Evolutionary conservation across 2,329 filamentous ascomycete species (phyloP).

Genomic region (Ampelomyces quisqualis): DNA sequence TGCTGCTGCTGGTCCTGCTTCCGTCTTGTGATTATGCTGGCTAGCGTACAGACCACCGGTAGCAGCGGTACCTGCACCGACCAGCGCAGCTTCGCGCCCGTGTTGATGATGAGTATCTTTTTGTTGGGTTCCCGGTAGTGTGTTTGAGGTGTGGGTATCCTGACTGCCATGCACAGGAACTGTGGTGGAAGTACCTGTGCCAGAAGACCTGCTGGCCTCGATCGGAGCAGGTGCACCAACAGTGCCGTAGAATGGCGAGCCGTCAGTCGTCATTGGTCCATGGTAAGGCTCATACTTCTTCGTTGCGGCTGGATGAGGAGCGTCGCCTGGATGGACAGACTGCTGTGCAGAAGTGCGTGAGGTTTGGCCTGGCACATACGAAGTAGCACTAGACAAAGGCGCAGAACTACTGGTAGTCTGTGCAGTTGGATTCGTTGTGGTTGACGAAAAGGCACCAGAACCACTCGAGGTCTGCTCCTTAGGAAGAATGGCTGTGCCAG

Average conservation of each 20-base stretch:
- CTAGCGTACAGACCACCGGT: constrained; percentile 19
- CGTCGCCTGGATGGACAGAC: neutral
- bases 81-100: constrained; percentile 23
- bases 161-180: too few relatives aligned
- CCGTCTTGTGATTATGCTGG: constrained; percentile 17
- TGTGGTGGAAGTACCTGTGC: too few relatives aligned
- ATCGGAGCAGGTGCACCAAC: constrained; percentile 12
- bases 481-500: constrained; percentile 7
- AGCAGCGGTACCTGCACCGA: constrained; percentile 18
- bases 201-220: neutral
- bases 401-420: constrained; percentile 4
- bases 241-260: constrained; percentile 11
- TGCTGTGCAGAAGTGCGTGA: constrained; percentile 5
- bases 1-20: constrained; percentile 25
- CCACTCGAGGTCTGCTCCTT: neutral
- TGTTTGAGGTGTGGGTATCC: neutral
- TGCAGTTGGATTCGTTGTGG: neutral
- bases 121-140: neutral
- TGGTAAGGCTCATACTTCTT: constrained; percentile 1
- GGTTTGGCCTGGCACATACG: neutral
- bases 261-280: constrained; percentile 2
- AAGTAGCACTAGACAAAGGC: constrained; percentile 4
- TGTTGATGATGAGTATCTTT: constrained; percentile 25
- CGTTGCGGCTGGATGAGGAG: neutral
- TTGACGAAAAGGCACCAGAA: constrained; percentile 2